Evolutionary conservation across 2,329 filamentous ascomycete genomes (phyloP).

Genomic region (Daldinia sp.): DNA sequence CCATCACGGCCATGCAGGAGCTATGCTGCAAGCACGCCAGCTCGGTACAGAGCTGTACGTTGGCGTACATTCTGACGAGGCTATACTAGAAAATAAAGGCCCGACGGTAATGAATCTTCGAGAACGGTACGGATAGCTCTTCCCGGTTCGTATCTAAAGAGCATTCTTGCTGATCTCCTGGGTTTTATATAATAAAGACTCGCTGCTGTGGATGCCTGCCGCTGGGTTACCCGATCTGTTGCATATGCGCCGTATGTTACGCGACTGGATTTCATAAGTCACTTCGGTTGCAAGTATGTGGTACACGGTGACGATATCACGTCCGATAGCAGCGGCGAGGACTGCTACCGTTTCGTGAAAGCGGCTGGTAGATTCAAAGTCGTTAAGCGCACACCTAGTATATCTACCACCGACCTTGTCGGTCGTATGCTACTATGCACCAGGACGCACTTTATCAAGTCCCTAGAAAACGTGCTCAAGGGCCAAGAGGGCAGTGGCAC

Average conservation of each 20-base stretch:
- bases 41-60: slow-evolving; percentile 90
- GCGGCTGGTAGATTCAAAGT: slow-evolving; percentile 94
- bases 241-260: slow-evolving; percentile 95
- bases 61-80: slow-evolving; percentile 94
- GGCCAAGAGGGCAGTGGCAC: slow-evolving; percentile 80
- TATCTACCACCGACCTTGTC: slow-evolving; percentile 97
- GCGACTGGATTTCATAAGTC: slow-evolving; percentile 89
- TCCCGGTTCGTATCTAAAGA: slow-evolving; percentile 38
- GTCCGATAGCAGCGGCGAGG: slow-evolving; percentile 90
- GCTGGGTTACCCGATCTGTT: slow-evolving; percentile 90
- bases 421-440: slow-evolving; percentile 97
- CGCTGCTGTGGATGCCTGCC: slow-evolving; percentile 91
- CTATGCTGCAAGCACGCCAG: slow-evolving; percentile 94
- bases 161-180: slow-evolving; percentile 48
- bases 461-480: slow-evolving; percentile 74
- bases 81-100: slow-evolving; percentile 96
- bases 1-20: slow-evolving; percentile 97
- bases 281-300: slow-evolving; percentile 95
- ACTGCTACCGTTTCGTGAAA: slow-evolving; percentile 99
- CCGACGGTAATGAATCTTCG: slow-evolving; percentile 95
- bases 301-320: slow-evolving; percentile 98
- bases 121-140: slow-evolving; percentile 72
- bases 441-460: slow-evolving; percentile 91
- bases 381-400: slow-evolving; percentile 94
- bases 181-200: slow-evolving; percentile 64